Base-by-base conservation (phyloP, 2,329 filamentous ascomycete species). In the Xylariomycetidae sp. region DNA sequence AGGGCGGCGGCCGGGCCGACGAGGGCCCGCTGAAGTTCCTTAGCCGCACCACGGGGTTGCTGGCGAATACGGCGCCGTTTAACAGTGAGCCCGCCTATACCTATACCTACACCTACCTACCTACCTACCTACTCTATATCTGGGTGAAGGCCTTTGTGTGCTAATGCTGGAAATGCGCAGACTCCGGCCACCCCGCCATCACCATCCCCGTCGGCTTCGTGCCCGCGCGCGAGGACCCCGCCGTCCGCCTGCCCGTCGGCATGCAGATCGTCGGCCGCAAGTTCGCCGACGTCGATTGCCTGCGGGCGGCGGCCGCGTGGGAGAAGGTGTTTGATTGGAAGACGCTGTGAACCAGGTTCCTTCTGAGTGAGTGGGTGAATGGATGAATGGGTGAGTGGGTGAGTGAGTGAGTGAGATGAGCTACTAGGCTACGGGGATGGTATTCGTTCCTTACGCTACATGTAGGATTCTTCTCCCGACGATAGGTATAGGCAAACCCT, bases 201-300 rank as follows among this genome's bases (percentile, higher is more conserved):
- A 48, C 50, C 17, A 34, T 54, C 9, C 52, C 52, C 1, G 43
- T 54, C 6, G 50, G 53, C 0, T 52, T 55, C 22, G 47, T 47
- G 3, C 44, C 52, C 7, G 47, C 51, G n/a, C 34, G 33, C 3
- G 51, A 46, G 16, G 47, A 54, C 19, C 35, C 47, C 3, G 39
- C n/a, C n/a, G 22, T 54, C 8, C 47, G 43, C 32, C 37, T 56
- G 13, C 51, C 49, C 10, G 43, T 46, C 3, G 45, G 43, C 3
- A 37, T 56, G 37, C 52, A 56, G 31, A 51, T 55, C 16, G 50
- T 55, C 19, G 52, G 52, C 9, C 42, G 44, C 16, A 49, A 46
- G 19, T 56, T 44, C 22, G 38, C 43, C 4, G 52, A 54, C 23
- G 25, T 38, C 4, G 47, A 49, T 22, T 48, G 50, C 8, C 39